Evolutionary conservation across 1,139 yeast genomes (phyloP), one percentile per base, ranked within the genome.

Genomic region (Suhomyces wounanorum): DNA sequence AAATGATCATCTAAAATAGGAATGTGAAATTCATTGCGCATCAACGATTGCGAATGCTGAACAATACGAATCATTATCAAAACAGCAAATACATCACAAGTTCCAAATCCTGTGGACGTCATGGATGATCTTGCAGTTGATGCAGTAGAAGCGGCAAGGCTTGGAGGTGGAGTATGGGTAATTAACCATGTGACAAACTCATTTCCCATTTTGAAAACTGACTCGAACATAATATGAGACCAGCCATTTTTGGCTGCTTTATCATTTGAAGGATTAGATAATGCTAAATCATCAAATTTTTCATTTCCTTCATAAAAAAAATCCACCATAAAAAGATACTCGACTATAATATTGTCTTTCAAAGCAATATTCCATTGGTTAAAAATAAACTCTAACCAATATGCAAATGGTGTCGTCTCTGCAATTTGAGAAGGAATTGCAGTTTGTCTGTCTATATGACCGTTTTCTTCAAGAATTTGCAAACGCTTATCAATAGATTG

Each of bases 381-480:
- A 65, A 84, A 89, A 0, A 88, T 84, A 52, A 82, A 81, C 61
- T 91, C 97, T 52, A 87, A 72, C 81, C 87, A 83, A 60, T 85
- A 85, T 9, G 80, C 73, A 57, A 81, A 75, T 3, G 85, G 85
- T 38, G 85, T 84, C 10, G 86, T 81, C 66, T 90, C 96, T 0
- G 97, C 96, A 37, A 89, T 87, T 62, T 88, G 95, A 0, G 95
- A 89, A 6, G 90, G 84, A 69, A 91, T 84, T 0, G 89, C 91
- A 0, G 87, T 77, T 43, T 81, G 78, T 51, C 82, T 84, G 23
- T 78, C 80, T 3, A 62, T 51, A 4, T 52, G 50, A 6, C 52
- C 50, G 3, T 49, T 52, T 10, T 58, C 58, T 5, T 59, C 59
- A 23, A 87, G 66, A 2, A 86, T 73, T 18, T 79, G 77, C 17